Conservation (phyloP, 2,329 filamentous ascomycete genomes). For the Camillea tinctor region DNA sequence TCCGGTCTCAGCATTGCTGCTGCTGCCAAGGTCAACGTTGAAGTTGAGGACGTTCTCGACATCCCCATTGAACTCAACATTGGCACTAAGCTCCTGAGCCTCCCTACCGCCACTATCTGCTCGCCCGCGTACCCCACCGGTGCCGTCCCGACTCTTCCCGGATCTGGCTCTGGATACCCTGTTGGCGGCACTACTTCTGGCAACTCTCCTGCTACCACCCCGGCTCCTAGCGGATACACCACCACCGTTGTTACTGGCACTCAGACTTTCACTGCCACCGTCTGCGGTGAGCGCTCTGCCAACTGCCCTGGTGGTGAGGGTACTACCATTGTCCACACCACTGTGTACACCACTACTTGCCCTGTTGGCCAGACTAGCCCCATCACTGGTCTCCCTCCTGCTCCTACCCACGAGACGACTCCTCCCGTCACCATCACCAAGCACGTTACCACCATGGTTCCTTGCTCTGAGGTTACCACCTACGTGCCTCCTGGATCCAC, state of each 20-base stretch:
- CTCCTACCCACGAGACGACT: constrained; percentile 13
- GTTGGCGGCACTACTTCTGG: background rate
- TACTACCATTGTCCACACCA: constrained; percentile 33
- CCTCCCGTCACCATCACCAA: constrained; percentile 20
- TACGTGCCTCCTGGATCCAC: constrained; percentile 23
- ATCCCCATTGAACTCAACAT: constrained; percentile 40
- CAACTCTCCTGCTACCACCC: constrained; percentile 4
- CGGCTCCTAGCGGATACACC: constrained; percentile 8
- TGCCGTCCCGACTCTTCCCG: constrained; percentile 12
- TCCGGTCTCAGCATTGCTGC: constrained; percentile 42
- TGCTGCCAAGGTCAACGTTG: constrained; percentile 34
- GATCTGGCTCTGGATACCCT: background rate
- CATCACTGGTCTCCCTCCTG: constrained; percentile 21
- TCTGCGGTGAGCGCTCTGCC: constrained; percentile 36
- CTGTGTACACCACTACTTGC: constrained; percentile 33
- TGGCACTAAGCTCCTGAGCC: constrained; percentile 38
- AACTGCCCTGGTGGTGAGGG: constrained; percentile 40
- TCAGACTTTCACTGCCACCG: constrained; percentile 34
- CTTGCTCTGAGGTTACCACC: constrained; percentile 26
- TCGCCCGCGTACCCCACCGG: constrained; percentile 18
- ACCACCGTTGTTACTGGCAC: constrained; percentile 26
- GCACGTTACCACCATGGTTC: constrained; percentile 23
- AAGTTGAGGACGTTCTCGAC: constrained; percentile 36
- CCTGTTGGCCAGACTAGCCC: constrained; percentile 23
- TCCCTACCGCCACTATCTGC: constrained; percentile 39